Percentiles rank a stretch among this genome's conserved stretches.
phyloP scores from a whole-genome alignment of 345 rosid genomes.

The Raphanus sativus region DNA sequence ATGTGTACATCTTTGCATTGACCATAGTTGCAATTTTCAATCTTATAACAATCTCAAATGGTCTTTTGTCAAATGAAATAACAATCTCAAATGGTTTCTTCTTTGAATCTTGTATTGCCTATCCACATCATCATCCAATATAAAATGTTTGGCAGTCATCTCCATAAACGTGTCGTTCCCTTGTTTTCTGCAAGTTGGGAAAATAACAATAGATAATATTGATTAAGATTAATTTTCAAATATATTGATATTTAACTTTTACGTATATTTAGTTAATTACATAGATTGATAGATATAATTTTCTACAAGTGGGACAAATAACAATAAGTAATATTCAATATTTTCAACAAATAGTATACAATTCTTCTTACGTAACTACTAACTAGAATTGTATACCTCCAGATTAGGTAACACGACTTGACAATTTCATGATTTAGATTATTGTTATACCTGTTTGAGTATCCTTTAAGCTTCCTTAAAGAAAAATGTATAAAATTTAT shows the following conservation, averaged over 20 bases:
- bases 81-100: conserved; percentile 8
- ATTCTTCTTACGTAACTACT: neutral
- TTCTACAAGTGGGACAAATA: conserved; percentile 10
- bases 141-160: conserved; percentile 6
- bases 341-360: neutral
- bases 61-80: neutral
- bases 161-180: conserved; percentile 13
- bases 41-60: neutral
- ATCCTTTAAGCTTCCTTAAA: neutral
- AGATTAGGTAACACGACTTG: neutral
- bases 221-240: neutral
- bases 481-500: neutral
- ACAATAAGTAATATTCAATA: neutral
- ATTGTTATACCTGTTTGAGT: conserved; percentile 1
- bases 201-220: conserved; percentile 7
- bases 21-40: neutral
- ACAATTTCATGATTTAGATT: neutral
- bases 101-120: conserved; percentile 4
- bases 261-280: neutral
- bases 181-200: conserved; percentile 19
- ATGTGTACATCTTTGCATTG: conserved; percentile 15
- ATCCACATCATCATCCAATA: conserved; percentile 3
- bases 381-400: neutral
- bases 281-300: neutral
- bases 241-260: neutral